Percentiles rank a stretch among this genome's conserved stretches.
Conservation (phyloP, 202 grass and related monocot genomes). For the Thinopyrum obtusiflorum region DNA sequence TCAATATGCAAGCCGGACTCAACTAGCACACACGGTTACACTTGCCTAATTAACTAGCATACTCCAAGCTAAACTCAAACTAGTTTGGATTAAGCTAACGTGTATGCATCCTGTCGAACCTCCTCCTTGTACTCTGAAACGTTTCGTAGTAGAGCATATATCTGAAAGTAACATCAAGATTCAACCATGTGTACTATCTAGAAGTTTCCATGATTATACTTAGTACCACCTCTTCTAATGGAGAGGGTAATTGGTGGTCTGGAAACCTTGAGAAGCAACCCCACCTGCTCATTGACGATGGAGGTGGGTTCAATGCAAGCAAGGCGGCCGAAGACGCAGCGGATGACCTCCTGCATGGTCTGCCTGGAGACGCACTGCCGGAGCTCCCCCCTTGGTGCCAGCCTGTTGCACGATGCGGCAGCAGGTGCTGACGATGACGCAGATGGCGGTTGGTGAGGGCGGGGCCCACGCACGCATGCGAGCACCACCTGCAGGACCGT, state of each 20-base stretch:
- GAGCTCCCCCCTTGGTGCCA: slow-evolving; percentile 86
- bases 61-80: too few species aligned
- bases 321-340: slow-evolving; percentile 68
- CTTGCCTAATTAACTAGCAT: too few species aligned
- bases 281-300: slow-evolving; percentile 27
- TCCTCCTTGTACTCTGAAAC: too few species aligned
- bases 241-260: background rate
- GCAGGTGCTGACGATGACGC: slow-evolving; percentile 82
- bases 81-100: too few species aligned
- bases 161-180: too few species aligned
- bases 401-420: slow-evolving; percentile 99
- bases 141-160: too few species aligned
- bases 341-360: slow-evolving; percentile 95
- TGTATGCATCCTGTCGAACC: too few species aligned
- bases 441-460: slow-evolving; percentile 78
- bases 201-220: too few species aligned
- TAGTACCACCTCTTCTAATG: too few species aligned
- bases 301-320: slow-evolving; percentile 28
- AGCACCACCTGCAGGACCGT: slow-evolving; percentile 91
- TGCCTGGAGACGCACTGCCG: slow-evolving; percentile 88
- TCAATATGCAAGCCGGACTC: too few species aligned
- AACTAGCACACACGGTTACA: too few species aligned
- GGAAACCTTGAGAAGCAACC: background rate
- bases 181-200: too few species aligned
- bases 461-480: slow-evolving; percentile 59